A percentile compares a stretch with the other conserved stretches of the same genome.
These are phyloP conservation scores for Kodamaea sp. DNA, from an alignment of 1,139 yeast genomes.

Conservation along the genomic window DNA sequence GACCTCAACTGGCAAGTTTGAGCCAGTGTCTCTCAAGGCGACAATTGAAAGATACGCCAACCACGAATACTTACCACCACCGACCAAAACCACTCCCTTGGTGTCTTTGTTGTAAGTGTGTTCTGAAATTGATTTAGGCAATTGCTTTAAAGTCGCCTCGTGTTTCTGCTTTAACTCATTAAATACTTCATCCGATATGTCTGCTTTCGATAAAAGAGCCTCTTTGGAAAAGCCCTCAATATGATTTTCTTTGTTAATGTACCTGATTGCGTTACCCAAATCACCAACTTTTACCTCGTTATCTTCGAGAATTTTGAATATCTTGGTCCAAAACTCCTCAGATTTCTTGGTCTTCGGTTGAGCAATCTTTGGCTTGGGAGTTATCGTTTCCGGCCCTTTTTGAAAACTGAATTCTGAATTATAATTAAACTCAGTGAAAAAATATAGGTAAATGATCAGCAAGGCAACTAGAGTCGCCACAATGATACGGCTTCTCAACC, in stretches of 20 bases:
- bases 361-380: constrained; percentile 13
- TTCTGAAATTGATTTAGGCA: constrained; percentile 29
- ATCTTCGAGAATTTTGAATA: constrained; percentile 17
- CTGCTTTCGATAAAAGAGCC: constrained; percentile 31
- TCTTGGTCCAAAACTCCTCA: constrained; percentile 20
- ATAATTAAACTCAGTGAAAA: not conserved
- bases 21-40: constrained; percentile 37
- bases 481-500: constrained; percentile 11
- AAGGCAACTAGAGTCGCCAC: constrained; percentile 1
- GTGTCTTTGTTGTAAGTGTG: constrained; percentile 27
- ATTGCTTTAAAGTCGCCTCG: constrained; percentile 19
- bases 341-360: constrained; percentile 9
- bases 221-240: constrained; percentile 27
- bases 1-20: constrained; percentile 39
- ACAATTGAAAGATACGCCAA: constrained; percentile 37
- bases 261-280: constrained; percentile 23
- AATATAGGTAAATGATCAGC: not conserved
- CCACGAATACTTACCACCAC: constrained; percentile 44
- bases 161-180: constrained; percentile 30
- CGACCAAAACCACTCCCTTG: constrained; percentile 39
- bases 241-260: constrained; percentile 25
- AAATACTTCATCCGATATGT: constrained; percentile 23
- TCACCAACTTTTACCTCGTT: constrained; percentile 14
- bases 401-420: not conserved
- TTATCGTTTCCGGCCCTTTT: not conserved